A percentile compares a stretch with the other conserved stretches of the same genome.
Evolutionary conservation across 371 early-diverging fungal species (phyloP).

Genomic region (Mortierella sp.): DNA sequence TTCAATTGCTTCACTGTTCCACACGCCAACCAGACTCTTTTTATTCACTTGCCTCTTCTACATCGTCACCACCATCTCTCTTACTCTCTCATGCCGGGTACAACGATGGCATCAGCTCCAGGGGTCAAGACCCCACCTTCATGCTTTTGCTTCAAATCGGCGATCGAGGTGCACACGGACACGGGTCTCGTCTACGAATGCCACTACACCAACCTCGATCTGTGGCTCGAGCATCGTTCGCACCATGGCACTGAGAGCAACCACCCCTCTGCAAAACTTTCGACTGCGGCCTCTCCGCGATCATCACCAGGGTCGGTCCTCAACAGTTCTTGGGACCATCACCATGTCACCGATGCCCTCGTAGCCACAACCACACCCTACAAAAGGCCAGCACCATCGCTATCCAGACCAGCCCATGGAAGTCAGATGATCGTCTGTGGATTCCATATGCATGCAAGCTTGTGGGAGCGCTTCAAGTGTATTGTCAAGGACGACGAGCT

Average conservation of each 20-base stretch:
- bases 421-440: conserved; percentile 25
- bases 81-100: conserved; percentile 5
- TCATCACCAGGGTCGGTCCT: background rate
- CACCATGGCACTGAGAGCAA: background rate
- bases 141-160: conserved; percentile 33
- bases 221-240: conserved; percentile 14
- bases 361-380: background rate
- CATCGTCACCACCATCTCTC: conserved; percentile 1
- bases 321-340: background rate
- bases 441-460: conserved; percentile 36
- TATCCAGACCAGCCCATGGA: background rate
- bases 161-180: conserved; percentile 9
- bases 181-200: conserved; percentile 31
- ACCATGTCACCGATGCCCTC: background rate
- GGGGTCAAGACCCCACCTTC: conserved; percentile 6
- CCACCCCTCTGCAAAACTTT: background rate
- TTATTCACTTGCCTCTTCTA: background rate
- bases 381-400: background rate
- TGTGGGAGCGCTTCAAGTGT: conserved; percentile 21
- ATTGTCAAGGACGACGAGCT: conserved; percentile 1
- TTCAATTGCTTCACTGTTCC: too few relatives aligned
- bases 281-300: background rate
- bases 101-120: background rate
- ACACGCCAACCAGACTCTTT: too few relatives aligned
- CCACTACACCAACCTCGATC: conserved; percentile 10